Conservation (phyloP, 176 grass and related monocot genomes). For the Raddia guianensis region DNA sequence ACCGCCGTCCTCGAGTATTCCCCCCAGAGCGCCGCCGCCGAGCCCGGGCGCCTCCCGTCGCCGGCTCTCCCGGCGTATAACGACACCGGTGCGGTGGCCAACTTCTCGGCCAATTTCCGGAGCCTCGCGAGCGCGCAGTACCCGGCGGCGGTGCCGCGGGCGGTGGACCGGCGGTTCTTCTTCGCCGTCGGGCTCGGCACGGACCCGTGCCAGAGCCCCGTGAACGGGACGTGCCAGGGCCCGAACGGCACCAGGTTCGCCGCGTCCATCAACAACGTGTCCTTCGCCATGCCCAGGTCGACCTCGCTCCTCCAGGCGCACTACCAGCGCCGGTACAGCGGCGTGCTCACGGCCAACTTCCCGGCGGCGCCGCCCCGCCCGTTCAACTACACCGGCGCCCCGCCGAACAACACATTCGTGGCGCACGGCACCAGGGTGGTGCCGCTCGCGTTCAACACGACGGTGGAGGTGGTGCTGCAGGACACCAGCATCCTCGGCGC, state of each 20-base stretch:
- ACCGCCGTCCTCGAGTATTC: slow-evolving; percentile 68
- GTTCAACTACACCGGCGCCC: slow-evolving; percentile 78
- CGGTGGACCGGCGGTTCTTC: slow-evolving; percentile 58
- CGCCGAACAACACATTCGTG: slow-evolving; percentile 70
- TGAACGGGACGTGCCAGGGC: slow-evolving; percentile 71
- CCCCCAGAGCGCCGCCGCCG: not conserved
- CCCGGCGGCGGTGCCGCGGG: slow-evolving; percentile 59
- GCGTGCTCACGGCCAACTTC: slow-evolving; percentile 67
- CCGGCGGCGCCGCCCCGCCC: slow-evolving; percentile 36
- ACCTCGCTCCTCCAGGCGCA: slow-evolving; percentile 76
- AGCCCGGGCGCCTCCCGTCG: not conserved
- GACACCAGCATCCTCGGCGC: slow-evolving; percentile 62
- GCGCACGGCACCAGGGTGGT: slow-evolving; percentile 62
- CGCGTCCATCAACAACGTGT: slow-evolving; percentile 75
- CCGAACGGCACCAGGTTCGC: slow-evolving; percentile 72
- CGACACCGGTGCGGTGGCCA: slow-evolving; percentile 61
- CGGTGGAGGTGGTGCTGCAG: slow-evolving; percentile 81
- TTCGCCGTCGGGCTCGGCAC: slow-evolving; percentile 70
- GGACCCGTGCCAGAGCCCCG: slow-evolving; percentile 48
- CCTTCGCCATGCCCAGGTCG: slow-evolving; percentile 52
- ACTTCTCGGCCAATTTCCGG: slow-evolving; percentile 65
- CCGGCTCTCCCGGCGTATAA: slow-evolving; percentile 63
- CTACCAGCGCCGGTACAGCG: slow-evolving; percentile 60
- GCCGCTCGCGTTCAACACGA: slow-evolving; percentile 62
- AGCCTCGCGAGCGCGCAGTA: slow-evolving; percentile 67